phyloP scores from a whole-genome alignment of 2,329 filamentous ascomycete genomes.

The Fusarium sp. region DNA sequence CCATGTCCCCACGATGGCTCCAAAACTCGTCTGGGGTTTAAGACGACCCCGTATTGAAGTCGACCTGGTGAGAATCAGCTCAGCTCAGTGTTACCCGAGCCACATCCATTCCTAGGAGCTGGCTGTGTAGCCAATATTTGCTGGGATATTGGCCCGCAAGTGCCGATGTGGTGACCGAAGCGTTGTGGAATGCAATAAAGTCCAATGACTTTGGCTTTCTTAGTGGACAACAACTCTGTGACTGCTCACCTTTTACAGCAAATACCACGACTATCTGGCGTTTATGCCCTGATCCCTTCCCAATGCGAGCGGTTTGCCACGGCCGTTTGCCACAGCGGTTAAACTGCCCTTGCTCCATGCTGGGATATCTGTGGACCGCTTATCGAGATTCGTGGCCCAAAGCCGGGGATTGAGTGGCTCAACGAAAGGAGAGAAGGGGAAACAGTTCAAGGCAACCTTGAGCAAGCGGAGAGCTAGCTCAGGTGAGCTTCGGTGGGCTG shows the following conservation, averaged over 20 bases:
- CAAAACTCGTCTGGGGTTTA: slow-evolving; percentile 3
- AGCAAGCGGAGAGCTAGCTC: slow-evolving; percentile 14
- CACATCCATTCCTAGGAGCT: slow-evolving; percentile 4
- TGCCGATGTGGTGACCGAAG: slow-evolving; percentile 27
- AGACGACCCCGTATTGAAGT: neutral
- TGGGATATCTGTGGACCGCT: slow-evolving; percentile 27
- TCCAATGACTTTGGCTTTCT: neutral
- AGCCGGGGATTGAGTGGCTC: slow-evolving; percentile 14
- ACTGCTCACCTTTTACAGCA: slow-evolving; percentile 19
- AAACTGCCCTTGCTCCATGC: slow-evolving; percentile 18
- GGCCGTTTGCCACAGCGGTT: slow-evolving; percentile 21
- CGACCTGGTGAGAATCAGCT: slow-evolving; percentile 8
- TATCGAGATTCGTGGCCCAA: slow-evolving; percentile 29
- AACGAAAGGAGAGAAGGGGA: neutral
- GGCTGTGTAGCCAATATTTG: slow-evolving; percentile 25
- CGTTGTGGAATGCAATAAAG: slow-evolving; percentile 9
- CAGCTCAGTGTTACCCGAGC: slow-evolving; percentile 17
- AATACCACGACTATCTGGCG: slow-evolving; percentile 6
- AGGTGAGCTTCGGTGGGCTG: slow-evolving; percentile 29
- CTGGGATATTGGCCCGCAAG: slow-evolving; percentile 19
- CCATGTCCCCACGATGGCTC: slow-evolving; percentile 18
- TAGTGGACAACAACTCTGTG: neutral
- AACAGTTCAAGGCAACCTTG: neutral
- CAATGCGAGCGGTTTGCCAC: slow-evolving; percentile 18
- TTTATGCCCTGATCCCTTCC: slow-evolving; percentile 18